A percentile compares a stretch with the other conserved stretches of the same genome.
These are phyloP conservation scores for Entoloma clypeatum DNA, from an alignment of 1,284 basidiomycete genomes.

Conservation along the genomic window DNA sequence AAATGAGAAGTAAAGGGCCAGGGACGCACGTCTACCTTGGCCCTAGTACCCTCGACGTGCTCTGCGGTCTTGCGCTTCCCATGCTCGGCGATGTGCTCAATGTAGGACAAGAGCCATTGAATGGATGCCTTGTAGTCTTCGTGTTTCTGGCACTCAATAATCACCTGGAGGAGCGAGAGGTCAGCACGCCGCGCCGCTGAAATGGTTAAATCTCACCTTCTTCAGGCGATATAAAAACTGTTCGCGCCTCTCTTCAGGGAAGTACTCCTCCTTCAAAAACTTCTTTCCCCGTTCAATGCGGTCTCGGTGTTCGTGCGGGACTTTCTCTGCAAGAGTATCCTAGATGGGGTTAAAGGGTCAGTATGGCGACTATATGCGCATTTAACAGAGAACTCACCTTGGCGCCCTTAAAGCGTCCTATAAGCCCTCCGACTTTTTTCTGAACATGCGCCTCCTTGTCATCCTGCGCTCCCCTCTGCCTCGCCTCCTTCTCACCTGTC, in stretches of 20 bases:
- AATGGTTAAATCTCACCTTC: slow-evolving; percentile 45
- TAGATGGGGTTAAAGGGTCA: slow-evolving; percentile 17
- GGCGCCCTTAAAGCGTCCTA: slow-evolving; percentile 42
- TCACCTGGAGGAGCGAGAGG: slow-evolving; percentile 48
- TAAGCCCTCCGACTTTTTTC: slow-evolving; percentile 49
- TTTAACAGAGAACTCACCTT: slow-evolving; percentile 22
- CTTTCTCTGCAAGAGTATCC: slow-evolving; percentile 45
- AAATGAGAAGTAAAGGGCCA: background rate
- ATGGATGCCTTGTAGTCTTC: slow-evolving; percentile 86
- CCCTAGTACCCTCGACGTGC: slow-evolving; percentile 33
- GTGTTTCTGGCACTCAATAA: slow-evolving; percentile 92
- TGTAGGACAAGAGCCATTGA: slow-evolving; percentile 66
- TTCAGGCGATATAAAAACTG: slow-evolving; percentile 79
- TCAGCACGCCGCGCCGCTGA: slow-evolving; percentile 21
- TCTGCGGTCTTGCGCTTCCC: slow-evolving; percentile 47
- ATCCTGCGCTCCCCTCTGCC: slow-evolving; percentile 8
- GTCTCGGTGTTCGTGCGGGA: slow-evolving; percentile 64
- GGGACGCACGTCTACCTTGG: slow-evolving; percentile 25
- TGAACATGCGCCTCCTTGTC: slow-evolving; percentile 37
- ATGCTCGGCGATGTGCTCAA: slow-evolving; percentile 76
- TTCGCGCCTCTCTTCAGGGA: slow-evolving; percentile 84
- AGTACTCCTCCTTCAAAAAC: slow-evolving; percentile 76
- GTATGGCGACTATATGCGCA: background rate
- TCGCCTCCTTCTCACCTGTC: slow-evolving; percentile 2
- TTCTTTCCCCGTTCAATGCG: slow-evolving; percentile 53